Percentiles rank a stretch among this genome's conserved stretches.
These are phyloP conservation scores for Penicillium nucicola DNA, from an alignment of 495 filamentous ascomycete genomes.

Conservation along the genomic window DNA sequence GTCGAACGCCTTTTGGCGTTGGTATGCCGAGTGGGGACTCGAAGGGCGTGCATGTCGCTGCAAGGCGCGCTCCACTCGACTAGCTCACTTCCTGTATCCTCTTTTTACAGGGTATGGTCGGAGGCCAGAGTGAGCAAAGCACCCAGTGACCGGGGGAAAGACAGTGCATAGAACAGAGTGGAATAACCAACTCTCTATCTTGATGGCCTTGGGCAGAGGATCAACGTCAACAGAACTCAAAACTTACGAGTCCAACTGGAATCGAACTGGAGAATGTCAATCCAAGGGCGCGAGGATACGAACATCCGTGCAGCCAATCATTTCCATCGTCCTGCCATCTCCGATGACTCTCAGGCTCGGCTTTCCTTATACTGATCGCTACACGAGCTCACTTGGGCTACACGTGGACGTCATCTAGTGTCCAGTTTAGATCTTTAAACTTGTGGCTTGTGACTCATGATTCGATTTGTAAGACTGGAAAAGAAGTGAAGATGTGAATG, in stretches of 20 bases:
- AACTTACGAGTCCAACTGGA: too few relatives aligned
- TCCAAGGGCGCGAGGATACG: constrained; percentile 23
- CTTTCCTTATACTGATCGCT: background rate
- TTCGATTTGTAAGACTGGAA: background rate
- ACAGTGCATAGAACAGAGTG: too few relatives aligned
- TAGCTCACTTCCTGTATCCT: background rate
- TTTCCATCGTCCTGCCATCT: background rate
- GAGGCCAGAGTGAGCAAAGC: too few relatives aligned
- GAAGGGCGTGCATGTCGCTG: constrained; percentile 27
- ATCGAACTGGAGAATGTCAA: constrained; percentile 22
- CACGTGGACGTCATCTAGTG: background rate
- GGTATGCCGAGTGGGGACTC: constrained; percentile 15
- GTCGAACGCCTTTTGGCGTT: background rate
- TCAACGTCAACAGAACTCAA: too few relatives aligned
- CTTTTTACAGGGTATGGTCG: too few relatives aligned
- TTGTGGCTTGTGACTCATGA: constrained; percentile 5
- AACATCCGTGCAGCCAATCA: constrained; percentile 10
- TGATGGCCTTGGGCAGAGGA: too few relatives aligned
- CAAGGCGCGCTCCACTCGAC: constrained; percentile 23
- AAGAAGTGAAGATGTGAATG: background rate
- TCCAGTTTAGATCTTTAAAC: background rate
- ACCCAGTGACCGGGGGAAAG: too few relatives aligned
- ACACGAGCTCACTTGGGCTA: background rate
- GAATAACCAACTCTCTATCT: too few relatives aligned
- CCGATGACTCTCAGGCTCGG: constrained; percentile 7